These are phyloP conservation scores for Phytomonas serpens DNA, from an alignment of 208 protist genomes.

Conservation along the genomic window DNA sequence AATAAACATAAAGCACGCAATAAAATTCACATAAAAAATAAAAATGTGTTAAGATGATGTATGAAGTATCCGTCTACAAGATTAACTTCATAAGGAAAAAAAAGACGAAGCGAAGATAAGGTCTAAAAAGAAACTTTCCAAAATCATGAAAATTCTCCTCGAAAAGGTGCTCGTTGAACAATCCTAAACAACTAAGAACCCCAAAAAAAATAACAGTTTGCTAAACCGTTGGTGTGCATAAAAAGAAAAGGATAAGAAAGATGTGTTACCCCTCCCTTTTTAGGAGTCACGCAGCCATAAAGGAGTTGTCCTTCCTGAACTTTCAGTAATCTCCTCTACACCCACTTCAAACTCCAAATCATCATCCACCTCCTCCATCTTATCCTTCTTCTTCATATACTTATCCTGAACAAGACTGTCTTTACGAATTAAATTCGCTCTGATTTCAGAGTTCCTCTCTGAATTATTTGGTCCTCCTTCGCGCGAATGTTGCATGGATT, in stretches of 20 bases:
- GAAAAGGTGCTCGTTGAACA: not conserved
- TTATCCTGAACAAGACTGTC: not conserved
- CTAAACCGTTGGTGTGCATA: not conserved
- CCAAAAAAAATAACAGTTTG: not conserved
- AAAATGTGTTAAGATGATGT: not conserved
- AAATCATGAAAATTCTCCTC: slow-evolving; percentile 5
- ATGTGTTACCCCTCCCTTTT: not conserved
- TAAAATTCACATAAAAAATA: slow-evolving; percentile 6
- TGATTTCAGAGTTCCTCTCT: not conserved
- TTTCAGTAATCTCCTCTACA: slow-evolving; percentile 16
- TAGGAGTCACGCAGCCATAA: slow-evolving; percentile 25
- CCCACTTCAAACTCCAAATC: slow-evolving; percentile 2
- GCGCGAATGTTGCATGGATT: not conserved
- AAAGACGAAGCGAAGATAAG: slow-evolving; percentile 3
- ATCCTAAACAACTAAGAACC: slow-evolving; percentile 11
- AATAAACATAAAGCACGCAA: not conserved
- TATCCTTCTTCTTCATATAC: not conserved
- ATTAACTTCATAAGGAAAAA: slow-evolving; percentile 3
- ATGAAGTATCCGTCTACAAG: not conserved
- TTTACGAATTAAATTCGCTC: not conserved
- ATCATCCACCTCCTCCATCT: not conserved
- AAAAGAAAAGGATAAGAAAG: not conserved
- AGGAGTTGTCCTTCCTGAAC: slow-evolving; percentile 28
- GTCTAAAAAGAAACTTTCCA: slow-evolving; percentile 6
- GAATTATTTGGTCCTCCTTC: not conserved